Base-by-base conservation (phyloP, 441 rosid genomes). In the Syzygium malaccense region DNA sequence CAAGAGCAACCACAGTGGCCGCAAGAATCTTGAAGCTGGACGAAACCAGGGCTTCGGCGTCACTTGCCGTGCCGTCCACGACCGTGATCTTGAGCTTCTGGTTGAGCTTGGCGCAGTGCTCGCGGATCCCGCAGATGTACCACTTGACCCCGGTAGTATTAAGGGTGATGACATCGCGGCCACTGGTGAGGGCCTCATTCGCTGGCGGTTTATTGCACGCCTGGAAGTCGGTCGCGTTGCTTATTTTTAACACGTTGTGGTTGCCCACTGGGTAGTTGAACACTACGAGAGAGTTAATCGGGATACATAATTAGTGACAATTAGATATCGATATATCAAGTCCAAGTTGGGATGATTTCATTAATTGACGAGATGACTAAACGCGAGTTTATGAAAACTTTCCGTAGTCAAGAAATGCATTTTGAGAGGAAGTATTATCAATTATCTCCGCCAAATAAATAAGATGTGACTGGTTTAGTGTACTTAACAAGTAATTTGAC, bases 191-290 rank as follows among this genome's bases (percentile, higher is more conserved):
- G 3, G 91, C 86, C 54, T 66, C 51, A 55, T 45, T 90, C 3
- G 78, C 6, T 2, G 90, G 57, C 6, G 95, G 92, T 14, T 62
- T 64, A 19, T 17, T 79, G 94, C 96, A 94, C 45, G 55, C 28
- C 8, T 88, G 85, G 92, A 92, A 93, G 49, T 51, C 92, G 13
- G 88, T 85, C 32, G 48, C 87, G 14, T 88, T 45, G 48, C 48
- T 92, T 87, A 91, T 92, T 90, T 87, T 87, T 87, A 62, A 86
- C 92, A 94, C 95, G 54, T 79, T 91, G 92, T 91, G 94, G 54
- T 15, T 26, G 20, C 86, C 80, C 20, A 56, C 28, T 1, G 17
- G 32, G 88, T 93, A 93, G 6, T 57, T 18, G 87, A 93, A 93
- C 57, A 91, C 95, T 92, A 89, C 87, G 17, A 32, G 48, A 54